Base-by-base conservation (phyloP, 495 filamentous ascomycete genomes). In the Aspergillus coremiiformis region DNA sequence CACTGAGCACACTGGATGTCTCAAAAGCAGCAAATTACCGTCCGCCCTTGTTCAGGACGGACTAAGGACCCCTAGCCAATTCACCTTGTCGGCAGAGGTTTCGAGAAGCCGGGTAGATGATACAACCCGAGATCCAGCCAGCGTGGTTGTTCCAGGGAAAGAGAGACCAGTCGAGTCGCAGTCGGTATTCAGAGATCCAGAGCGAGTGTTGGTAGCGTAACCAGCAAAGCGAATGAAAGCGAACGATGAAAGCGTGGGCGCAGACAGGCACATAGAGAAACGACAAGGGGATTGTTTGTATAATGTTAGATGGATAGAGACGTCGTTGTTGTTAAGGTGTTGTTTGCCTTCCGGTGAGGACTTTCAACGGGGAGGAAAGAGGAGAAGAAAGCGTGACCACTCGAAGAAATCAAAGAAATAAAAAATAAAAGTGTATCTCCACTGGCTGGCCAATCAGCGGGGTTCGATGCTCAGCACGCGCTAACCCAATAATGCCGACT, bases 21-120 rank as follows among this genome's bases (percentile, higher is more conserved):
- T 52, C 42, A 45, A 29, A 35, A 26, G 21, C 23, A 44, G 41
- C 47, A 41, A 60, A 68, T 78, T 79, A 78, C 71, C 76, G 77
- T 79, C 77, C 77, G 76, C 71, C 77, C 75, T 75, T 69, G 60
- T 70, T 78, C 74, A 80, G 75, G 77, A 77, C 76, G 77, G 77
- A 79, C 77, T 66, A 52, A 66, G 59, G 54, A 72, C 77, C 76
- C 76, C 71, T 78, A 78, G 61, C 70, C 76, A 79, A 65, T 70
- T 60, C 68, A 74, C 67, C 58, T 68, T 63, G 67, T 60, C 48
- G 39, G 55, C 49, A 43, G 61, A 62, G 54, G 53, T 50, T 35
- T 65, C 60, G 47, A 58, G 54, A 39, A 56, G 43, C 51, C 46
- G 39, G 26, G 42, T 54, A 50, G 52, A 53, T 27, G 60, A 60